Evolutionary conservation across 441 rosid genomes (phyloP), one percentile per base, ranked within the genome.

Genomic region (Pelargonium cotyledonis): DNA sequence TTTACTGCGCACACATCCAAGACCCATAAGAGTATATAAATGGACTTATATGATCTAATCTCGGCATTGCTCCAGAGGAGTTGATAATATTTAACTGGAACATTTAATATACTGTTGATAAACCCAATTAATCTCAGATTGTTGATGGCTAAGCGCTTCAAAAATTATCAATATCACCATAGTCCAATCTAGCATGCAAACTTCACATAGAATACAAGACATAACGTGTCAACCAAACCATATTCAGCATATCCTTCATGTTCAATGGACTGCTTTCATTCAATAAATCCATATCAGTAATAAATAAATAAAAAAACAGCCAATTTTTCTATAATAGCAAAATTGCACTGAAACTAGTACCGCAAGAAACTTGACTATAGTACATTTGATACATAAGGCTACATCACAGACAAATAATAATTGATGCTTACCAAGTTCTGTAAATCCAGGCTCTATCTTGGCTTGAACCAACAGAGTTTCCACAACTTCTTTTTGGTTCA

Each of bases 381-480:
- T 71, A 16, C 12, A 49, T 43, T 47, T 31, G 15, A 18, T 38
- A 66, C 40, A 65, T 46, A 63, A 65, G 19, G 31, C 62, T 57
- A 60, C 57, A 3, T 19, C 65, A 40, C 31, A 43, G 23, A 40
- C 29, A 57, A n/a, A 55, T 23, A 51, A 47, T 21, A 71, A 61
- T 26, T 12, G 38, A 38, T 2, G 15, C 18, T 81, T 92, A 95
- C 99, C 99, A 66, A 92, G 94, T 79, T 95, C 95, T 57, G 99
- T 95, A 76, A 95, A 95, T 19, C 95, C 93, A 71, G 98, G 99
- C 81, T 95, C 98, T 77, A 95, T 92, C 80, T 90, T 92, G 68
- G 99, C 99, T 73, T 87, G 93, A 67, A 71, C 89, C 72, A 87
- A 81, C 72, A 95, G 78, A 46, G 97, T 92, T 19, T 90, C 89